phyloP scores from a whole-genome alignment of 345 rosid genomes.

The Tarenaya hassleriana region DNA sequence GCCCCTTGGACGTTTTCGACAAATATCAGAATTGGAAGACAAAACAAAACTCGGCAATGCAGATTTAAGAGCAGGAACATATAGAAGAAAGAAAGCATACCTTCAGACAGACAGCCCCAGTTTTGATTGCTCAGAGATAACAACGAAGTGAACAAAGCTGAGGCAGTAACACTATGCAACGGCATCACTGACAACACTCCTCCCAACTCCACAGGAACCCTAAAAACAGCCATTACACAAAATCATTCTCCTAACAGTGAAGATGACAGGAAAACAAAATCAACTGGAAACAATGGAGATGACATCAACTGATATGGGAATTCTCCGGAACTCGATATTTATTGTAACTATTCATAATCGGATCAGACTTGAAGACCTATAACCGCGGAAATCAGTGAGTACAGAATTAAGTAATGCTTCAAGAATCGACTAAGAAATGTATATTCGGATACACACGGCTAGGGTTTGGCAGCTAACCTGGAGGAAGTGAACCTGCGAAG shows the following conservation, averaged over 20 bases:
- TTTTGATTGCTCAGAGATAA: constrained; percentile 55
- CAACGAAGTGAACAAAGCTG: constrained; percentile 84
- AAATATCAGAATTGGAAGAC: too few relatives aligned
- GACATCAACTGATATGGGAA: too few relatives aligned
- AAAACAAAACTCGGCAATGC: too few relatives aligned
- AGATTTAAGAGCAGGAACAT: constrained; percentile 4
- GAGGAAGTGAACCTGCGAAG: constrained; percentile 39
- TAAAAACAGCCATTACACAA: constrained; percentile 18
- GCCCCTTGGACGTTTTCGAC: too few relatives aligned
- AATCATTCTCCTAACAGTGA: too few relatives aligned
- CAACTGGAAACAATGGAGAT: too few relatives aligned
- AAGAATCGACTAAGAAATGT: background rate
- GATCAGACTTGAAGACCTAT: too few relatives aligned
- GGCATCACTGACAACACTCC: constrained; percentile 73
- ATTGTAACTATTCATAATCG: too few relatives aligned
- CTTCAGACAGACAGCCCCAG: constrained; percentile 95
- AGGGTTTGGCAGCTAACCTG: constrained; percentile 37
- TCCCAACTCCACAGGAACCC: constrained; percentile 73
- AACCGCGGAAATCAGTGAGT: too few relatives aligned
- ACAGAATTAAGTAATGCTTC: too few relatives aligned
- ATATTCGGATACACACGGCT: background rate
- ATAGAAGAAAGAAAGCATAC: constrained; percentile 27
- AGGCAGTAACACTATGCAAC: constrained; percentile 76
- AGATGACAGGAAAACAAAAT: too few relatives aligned
- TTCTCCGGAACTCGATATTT: too few relatives aligned